phyloP scores from a whole-genome alignment of 768 basidiomycete genomes.

The Psilocybe azurescens region DNA sequence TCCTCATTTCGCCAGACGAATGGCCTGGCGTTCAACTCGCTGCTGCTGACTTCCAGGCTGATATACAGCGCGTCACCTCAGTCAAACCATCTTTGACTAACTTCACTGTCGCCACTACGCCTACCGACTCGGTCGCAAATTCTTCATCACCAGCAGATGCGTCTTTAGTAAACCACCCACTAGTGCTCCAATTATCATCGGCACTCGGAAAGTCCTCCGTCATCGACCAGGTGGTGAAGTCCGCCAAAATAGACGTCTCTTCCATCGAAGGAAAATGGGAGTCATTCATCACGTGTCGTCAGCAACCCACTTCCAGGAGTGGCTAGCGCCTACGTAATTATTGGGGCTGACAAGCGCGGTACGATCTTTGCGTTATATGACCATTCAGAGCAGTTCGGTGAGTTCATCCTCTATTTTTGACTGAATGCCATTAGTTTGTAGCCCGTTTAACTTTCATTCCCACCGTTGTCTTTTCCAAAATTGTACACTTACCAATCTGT shows the following conservation, averaged over 20 bases:
- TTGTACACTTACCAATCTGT: neutral
- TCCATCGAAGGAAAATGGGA: constrained; percentile 72
- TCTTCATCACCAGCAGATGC: neutral
- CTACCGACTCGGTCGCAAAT: constrained; percentile 24
- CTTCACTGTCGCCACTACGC: constrained; percentile 36
- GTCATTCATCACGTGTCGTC: constrained; percentile 56
- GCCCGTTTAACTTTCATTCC: neutral
- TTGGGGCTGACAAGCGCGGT: too few relatives aligned
- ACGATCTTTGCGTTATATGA: constrained; percentile 72
- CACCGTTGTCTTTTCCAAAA: neutral
- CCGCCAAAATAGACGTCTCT: constrained; percentile 58
- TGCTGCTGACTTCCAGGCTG: constrained; percentile 61
- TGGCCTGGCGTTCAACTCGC: constrained; percentile 70
- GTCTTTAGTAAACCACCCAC: constrained; percentile 28
- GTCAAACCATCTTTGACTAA: constrained; percentile 56
- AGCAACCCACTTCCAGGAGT: constrained; percentile 62
- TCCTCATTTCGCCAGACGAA: constrained; percentile 58
- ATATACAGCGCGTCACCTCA: constrained; percentile 66
- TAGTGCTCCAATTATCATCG: constrained; percentile 61
- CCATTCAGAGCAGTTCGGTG: constrained; percentile 73
- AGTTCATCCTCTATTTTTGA: neutral
- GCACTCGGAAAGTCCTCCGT: constrained; percentile 63
- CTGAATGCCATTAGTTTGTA: neutral
- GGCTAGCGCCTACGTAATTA: constrained; percentile 67
- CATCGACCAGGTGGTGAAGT: constrained; percentile 55